Percentiles rank a stretch among this genome's conserved stretches.
Evolutionary conservation across 2,329 filamentous ascomycete genomes (phyloP).

Genomic region (Didymella keratinophila): DNA sequence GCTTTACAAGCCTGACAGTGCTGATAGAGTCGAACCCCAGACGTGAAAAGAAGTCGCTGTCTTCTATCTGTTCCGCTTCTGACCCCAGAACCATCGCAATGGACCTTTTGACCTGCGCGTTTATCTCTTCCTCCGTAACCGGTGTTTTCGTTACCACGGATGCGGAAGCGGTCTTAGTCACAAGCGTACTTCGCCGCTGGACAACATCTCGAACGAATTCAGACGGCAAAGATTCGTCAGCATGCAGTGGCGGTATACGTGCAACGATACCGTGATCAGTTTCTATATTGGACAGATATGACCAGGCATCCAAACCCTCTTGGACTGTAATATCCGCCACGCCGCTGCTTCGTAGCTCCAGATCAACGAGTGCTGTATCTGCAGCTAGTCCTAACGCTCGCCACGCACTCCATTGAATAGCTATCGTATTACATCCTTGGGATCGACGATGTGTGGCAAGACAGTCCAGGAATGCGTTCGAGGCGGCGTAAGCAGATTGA

Average conservation of each 20-base stretch:
- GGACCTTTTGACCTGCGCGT: too few relatives aligned
- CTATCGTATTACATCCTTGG: constrained; percentile 47
- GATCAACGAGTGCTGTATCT: constrained; percentile 8
- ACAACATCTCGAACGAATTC: too few relatives aligned
- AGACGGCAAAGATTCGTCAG: constrained; percentile 8
- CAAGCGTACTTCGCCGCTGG: too few relatives aligned
- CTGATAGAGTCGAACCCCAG: too few relatives aligned
- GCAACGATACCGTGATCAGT: constrained; percentile 8
- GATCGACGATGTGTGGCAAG: constrained; percentile 28
- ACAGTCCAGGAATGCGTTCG: constrained; percentile 36
- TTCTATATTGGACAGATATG: constrained; percentile 5
- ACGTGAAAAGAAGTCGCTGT: too few relatives aligned
- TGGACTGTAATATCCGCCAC: constrained; percentile 9
- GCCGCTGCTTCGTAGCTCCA: constrained; percentile 8
- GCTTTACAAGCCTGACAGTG: too few relatives aligned
- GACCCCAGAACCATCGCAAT: too few relatives aligned
- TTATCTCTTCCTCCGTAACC: too few relatives aligned
- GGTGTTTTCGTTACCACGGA: too few relatives aligned
- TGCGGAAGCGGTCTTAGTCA: too few relatives aligned
- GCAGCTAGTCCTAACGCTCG: constrained; percentile 8
- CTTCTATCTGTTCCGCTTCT: too few relatives aligned
- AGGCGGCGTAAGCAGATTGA: constrained; percentile 33
- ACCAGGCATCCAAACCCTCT: constrained; percentile 5
- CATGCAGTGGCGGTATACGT: constrained; percentile 3
- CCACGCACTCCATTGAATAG: constrained; percentile 11